phyloP scores from a whole-genome alignment of 805 yeast genomes.

The Metschnikowia sp. region DNA sequence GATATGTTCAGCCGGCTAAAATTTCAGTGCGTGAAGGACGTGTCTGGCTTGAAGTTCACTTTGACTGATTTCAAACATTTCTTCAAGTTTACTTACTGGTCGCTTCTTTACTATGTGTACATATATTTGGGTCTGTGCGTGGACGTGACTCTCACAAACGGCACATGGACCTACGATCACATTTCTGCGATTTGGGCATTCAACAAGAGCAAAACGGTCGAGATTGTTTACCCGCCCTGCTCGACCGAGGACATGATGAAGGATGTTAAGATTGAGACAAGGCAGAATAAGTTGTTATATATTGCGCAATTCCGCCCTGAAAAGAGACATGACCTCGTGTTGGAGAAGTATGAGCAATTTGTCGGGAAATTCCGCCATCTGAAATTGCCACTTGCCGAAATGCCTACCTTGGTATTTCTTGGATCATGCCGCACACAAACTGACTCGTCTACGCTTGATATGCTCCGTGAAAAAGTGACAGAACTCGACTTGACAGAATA shows the following conservation, averaged over 20 bases:
- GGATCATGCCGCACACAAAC: slow-evolving; percentile 77
- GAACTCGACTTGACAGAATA: slow-evolving; percentile 27
- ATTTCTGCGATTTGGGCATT: slow-evolving; percentile 60
- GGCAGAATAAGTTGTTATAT: slow-evolving; percentile 47
- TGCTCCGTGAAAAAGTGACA: slow-evolving; percentile 41
- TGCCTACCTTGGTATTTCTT: slow-evolving; percentile 64
- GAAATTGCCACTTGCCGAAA: slow-evolving; percentile 14
- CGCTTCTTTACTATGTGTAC: slow-evolving; percentile 58
- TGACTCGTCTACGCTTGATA: slow-evolving; percentile 59
- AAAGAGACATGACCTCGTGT: slow-evolving; percentile 75
- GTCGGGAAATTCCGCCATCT: slow-evolving; percentile 24
- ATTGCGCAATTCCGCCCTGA: slow-evolving; percentile 96
- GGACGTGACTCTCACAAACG: slow-evolving; percentile 68
- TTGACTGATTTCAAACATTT: slow-evolving; percentile 26
- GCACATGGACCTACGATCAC: slow-evolving; percentile 89
- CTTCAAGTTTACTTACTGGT: slow-evolving; percentile 66
- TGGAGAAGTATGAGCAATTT: slow-evolving; percentile 61
- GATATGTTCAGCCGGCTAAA: slow-evolving; percentile 77
- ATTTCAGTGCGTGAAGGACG: slow-evolving; percentile 19
- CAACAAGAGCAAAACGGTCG: slow-evolving; percentile 30
- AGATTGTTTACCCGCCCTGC: slow-evolving; percentile 84
- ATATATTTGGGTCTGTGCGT: slow-evolving; percentile 63
- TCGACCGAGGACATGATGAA: slow-evolving; percentile 53
- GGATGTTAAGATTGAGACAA: background rate
- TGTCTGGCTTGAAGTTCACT: slow-evolving; percentile 19